phyloP scores from a whole-genome alignment of 306 rosid species.

The Begonia masoniana region DNA sequence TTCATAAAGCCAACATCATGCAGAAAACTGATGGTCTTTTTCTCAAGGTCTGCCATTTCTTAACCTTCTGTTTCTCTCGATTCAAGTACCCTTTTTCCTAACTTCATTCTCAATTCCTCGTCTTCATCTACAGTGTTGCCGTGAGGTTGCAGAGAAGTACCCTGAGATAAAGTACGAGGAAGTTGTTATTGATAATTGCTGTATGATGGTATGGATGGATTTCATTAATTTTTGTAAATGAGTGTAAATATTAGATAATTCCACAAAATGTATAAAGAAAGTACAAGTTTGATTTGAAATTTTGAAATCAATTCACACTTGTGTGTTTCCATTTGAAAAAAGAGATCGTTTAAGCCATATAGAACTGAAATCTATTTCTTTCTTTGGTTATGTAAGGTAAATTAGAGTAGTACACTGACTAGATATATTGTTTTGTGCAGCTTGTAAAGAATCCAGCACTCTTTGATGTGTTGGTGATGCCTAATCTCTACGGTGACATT shows the following conservation, averaged over 20 bases:
- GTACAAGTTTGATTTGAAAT: too few species aligned
- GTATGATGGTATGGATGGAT: slow-evolving; percentile 74
- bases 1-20: slow-evolving; percentile 98
- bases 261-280: too few species aligned
- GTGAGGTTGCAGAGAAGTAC: slow-evolving; percentile 96
- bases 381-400: too few species aligned
- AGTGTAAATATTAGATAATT: neutral
- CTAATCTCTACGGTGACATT: slow-evolving; percentile 96
- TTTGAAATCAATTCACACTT: too few species aligned
- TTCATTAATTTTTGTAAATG: neutral
- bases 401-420: too few species aligned
- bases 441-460: slow-evolving; percentile 97
- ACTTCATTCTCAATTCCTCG: slow-evolving; percentile 3
- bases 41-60: slow-evolving; percentile 28
- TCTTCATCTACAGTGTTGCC: slow-evolving; percentile 64
- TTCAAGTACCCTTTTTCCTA: neutral
- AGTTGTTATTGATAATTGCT: slow-evolving; percentile 96
- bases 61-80: neutral
- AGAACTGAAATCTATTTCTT: too few species aligned
- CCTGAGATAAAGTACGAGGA: slow-evolving; percentile 93
- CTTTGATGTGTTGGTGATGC: slow-evolving; percentile 98
- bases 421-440: slow-evolving; percentile 26
- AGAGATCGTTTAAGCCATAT: too few species aligned
- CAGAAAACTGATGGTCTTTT: slow-evolving; percentile 98
- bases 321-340: too few species aligned